Evolutionary conservation across 106 monocot species (phyloP).

Genomic region (Posidonia australis): DNA sequence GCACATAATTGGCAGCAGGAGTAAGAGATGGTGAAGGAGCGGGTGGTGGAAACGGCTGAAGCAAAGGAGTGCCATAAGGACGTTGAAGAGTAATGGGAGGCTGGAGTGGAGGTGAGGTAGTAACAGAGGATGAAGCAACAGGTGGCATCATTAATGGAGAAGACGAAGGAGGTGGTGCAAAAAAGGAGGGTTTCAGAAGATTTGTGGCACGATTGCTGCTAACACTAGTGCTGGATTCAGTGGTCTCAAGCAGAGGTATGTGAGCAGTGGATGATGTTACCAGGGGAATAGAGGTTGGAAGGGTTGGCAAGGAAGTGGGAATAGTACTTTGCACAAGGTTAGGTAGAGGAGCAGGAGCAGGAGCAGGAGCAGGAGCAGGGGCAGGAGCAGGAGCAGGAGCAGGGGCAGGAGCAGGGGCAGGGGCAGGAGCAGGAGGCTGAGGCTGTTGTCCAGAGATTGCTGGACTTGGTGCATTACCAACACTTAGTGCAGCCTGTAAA

Average conservation of each 20-base stretch:
- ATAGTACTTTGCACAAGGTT: constrained; percentile 22
- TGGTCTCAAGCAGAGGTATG: constrained; percentile 21
- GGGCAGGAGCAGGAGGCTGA: constrained; percentile 15
- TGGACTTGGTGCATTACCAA: constrained; percentile 26
- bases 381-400: constrained; percentile 9
- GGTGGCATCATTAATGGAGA: constrained; percentile 33
- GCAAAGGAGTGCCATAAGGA: constrained; percentile 65
- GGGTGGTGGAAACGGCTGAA: constrained; percentile 90
- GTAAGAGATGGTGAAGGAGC: constrained; percentile 60
- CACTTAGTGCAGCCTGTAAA: constrained; percentile 43
- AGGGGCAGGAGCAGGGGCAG: too few relatives aligned
- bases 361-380: constrained; percentile 10
- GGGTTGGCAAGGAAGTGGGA: constrained; percentile 19
- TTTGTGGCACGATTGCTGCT: constrained; percentile 17
- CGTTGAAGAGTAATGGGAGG: constrained; percentile 40
- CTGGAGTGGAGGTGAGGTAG: constrained; percentile 47
- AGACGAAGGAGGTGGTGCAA: constrained; percentile 34
- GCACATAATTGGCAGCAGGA: constrained; percentile 28
- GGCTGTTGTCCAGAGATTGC: constrained; percentile 18
- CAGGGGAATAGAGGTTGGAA: constrained; percentile 17
- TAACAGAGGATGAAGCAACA: constrained; percentile 25
- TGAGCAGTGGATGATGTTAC: constrained; percentile 31
- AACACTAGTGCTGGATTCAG: constrained; percentile 20
- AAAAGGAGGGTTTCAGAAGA: constrained; percentile 71
- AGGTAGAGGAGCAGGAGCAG: constrained; percentile 16